Conservation (phyloP, 805 yeast genomes). For the Priceomyces carsonii region DNA sequence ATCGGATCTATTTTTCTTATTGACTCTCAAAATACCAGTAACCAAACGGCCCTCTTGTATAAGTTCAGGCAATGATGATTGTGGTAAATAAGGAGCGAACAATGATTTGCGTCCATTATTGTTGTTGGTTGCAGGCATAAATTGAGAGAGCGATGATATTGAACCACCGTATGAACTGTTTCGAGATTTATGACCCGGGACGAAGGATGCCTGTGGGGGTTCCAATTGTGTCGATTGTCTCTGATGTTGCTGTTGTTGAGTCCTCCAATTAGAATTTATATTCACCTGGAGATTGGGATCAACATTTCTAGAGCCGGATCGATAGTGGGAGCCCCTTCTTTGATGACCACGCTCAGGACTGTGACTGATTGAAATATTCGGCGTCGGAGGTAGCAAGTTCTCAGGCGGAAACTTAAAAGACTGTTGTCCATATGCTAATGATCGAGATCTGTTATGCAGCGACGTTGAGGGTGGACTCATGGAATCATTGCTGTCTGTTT, state of each 20-base stretch:
- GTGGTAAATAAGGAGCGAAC: conserved; percentile 96
- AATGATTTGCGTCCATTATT: conserved; percentile 68
- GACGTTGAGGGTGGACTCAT: conserved; percentile 13
- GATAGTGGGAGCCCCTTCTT: conserved; percentile 40
- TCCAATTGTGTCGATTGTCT: conserved; percentile 31
- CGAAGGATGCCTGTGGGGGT: conserved; percentile 47
- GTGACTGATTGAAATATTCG: conserved; percentile 44
- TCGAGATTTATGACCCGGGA: conserved; percentile 79
- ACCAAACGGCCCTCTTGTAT: conserved; percentile 89
- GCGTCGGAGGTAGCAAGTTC: conserved; percentile 52
- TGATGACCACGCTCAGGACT: conserved; percentile 43
- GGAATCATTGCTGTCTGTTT: conserved; percentile 13
- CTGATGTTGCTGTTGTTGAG: conserved; percentile 40
- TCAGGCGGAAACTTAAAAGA: conserved; percentile 66
- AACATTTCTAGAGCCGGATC: conserved; percentile 39
- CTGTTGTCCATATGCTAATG: conserved; percentile 47
- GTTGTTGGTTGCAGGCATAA: conserved; percentile 32
- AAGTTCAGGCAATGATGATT: conserved; percentile 84
- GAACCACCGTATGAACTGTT: conserved; percentile 65
- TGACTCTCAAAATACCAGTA: conserved; percentile 89
- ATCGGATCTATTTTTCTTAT: conserved; percentile 94
- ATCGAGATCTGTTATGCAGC: conserved; percentile 35
- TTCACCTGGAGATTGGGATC: conserved; percentile 32
- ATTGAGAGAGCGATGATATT: conserved; percentile 46
- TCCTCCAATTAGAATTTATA: conserved; percentile 67